Conservation (phyloP, 176 grass and related monocot genomes). For the Aegilops longissima region DNA sequence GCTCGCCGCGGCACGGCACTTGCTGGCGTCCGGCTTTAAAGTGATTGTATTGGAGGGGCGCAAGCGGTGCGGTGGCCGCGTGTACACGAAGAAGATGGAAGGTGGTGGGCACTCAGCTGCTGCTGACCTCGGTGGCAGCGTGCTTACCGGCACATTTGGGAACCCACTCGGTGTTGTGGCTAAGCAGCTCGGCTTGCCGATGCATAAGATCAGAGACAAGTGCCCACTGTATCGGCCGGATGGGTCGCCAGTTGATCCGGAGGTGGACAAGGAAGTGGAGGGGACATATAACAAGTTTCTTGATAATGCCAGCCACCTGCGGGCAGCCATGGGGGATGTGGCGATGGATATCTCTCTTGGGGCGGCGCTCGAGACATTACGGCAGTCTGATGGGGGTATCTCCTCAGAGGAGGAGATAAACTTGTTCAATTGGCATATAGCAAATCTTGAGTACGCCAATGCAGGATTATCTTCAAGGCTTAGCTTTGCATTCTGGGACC, state of each 20-base stretch:
- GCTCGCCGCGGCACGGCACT: conserved; percentile 76
- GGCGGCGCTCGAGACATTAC: conserved; percentile 76
- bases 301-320: conserved; percentile 75
- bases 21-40: conserved; percentile 79
- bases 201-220: conserved; percentile 93
- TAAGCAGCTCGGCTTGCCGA: conserved; percentile 67
- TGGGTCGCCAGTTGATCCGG: conserved; percentile 75
- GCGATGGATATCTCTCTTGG: conserved; percentile 87
- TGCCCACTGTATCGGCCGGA: conserved; percentile 76
- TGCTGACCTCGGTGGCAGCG: conserved; percentile 89
- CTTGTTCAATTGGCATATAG: conserved; percentile 93
- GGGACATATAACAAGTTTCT: conserved; percentile 82
- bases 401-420: conserved; percentile 74
- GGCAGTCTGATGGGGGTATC: conserved; percentile 52
- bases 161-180: conserved; percentile 78
- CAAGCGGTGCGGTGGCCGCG: conserved; percentile 81
- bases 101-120: conserved; percentile 63
- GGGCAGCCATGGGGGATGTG: conserved; percentile 77
- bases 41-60: conserved; percentile 83
- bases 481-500: conserved; percentile 93
- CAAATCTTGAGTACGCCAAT: conserved; percentile 97
- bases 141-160: conserved; percentile 78
- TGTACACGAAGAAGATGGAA: conserved; percentile 98
- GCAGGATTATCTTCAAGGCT: conserved; percentile 77
- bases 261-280: conserved; percentile 89